Evolutionary conservation across 148 eudicot species (phyloP).

Genomic region (Cornus kousa): DNA sequence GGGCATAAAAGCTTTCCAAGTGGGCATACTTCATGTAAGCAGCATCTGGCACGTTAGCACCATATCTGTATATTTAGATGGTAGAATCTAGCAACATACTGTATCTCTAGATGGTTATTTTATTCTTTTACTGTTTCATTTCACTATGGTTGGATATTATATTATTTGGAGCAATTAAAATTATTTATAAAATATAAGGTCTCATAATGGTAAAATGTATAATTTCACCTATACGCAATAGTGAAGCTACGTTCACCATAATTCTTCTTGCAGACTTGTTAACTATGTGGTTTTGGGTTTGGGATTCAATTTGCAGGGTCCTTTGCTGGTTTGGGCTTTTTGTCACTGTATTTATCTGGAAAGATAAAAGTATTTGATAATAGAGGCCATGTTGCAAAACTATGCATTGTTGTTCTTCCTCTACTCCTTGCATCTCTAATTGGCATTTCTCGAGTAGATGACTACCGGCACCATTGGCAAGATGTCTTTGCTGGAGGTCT

Average conservation of each 20-base stretch:
- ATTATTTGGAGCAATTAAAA: no score
- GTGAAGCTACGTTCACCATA: background rate
- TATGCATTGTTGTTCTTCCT: conserved; percentile 41
- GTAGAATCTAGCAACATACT: no score
- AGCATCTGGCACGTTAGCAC: background rate
- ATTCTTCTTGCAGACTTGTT: background rate
- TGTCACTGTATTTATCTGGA: conserved; percentile 45
- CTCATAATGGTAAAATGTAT: background rate
- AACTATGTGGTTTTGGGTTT: background rate
- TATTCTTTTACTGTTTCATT: no score
- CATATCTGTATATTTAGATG: background rate
- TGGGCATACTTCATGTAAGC: conserved; percentile 44
- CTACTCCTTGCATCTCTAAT: conserved; percentile 40
- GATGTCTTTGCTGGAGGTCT: conserved; percentile 52
- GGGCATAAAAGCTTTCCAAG: conserved; percentile 50
- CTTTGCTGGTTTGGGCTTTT: conserved; percentile 49
- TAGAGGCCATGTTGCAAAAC: conserved; percentile 45
- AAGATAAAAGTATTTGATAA: conserved; percentile 43
- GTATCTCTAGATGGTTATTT: no score
- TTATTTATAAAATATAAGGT: no score
- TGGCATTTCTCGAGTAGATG: conserved; percentile 49
- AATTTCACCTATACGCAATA: background rate
- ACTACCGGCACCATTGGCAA: conserved; percentile 55
- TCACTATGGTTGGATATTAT: no score
- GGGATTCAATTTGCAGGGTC: conserved; percentile 23